Percentiles rank a stretch among this genome's conserved stretches.
Conservation (phyloP, 75 land plant species). For the Adiantum capillusveneris region DNA sequence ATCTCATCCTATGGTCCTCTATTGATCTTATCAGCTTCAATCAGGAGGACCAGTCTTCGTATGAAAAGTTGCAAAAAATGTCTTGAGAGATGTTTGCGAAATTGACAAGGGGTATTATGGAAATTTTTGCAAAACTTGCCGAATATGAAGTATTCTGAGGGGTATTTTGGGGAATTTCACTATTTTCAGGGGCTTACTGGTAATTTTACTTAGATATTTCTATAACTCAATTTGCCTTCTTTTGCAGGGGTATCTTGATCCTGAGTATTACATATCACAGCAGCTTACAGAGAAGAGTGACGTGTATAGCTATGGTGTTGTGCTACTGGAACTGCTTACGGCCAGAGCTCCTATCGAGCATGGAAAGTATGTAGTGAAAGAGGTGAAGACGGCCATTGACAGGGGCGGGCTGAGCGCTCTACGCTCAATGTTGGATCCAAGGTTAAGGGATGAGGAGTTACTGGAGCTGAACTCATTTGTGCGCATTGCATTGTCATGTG, state of each 20-base stretch:
- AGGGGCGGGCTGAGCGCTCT: constrained; percentile 10
- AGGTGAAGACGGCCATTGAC: constrained; percentile 16
- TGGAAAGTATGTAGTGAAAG: constrained; percentile 27
- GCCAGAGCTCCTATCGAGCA: constrained; percentile 18
- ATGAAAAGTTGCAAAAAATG: no score
- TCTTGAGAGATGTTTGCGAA: no score
- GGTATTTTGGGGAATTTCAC: no score
- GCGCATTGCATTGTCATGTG: constrained; percentile 62
- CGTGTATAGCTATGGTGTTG: constrained; percentile 39
- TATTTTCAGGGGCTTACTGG: no score
- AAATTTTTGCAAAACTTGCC: no score
- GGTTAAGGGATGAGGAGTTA: background rate
- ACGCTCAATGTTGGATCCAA: constrained; percentile 16
- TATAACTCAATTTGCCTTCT: no score
- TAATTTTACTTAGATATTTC: no score
- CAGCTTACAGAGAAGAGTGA: constrained; percentile 25
- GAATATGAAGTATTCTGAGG: no score
- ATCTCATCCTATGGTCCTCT: no score
- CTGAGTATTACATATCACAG: constrained; percentile 26
- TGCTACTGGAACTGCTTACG: constrained; percentile 23
- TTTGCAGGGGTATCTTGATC: constrained; percentile 25
- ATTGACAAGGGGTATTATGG: no score
- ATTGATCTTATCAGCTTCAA: no score
- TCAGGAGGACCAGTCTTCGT: no score
- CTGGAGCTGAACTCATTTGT: constrained; percentile 42